Evolutionary conservation across 139 green algal genomes (phyloP).

Genomic region (Micromonas pusilla): DNA sequence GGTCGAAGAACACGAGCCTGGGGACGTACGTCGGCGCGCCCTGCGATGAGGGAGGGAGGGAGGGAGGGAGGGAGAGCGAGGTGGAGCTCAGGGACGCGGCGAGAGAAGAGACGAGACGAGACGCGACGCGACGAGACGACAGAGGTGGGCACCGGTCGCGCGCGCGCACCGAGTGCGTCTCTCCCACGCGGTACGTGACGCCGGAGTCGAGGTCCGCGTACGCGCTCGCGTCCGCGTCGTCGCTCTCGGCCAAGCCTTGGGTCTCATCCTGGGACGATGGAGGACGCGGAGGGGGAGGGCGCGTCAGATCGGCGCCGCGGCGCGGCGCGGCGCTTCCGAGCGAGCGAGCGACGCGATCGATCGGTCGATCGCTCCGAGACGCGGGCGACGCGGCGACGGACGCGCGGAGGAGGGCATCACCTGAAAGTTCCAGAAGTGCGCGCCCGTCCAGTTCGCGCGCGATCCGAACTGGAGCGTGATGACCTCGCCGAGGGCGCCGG

Average conservation of each 20-base stretch:
- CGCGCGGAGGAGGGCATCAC: constrained; percentile 27
- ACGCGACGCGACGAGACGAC: no score
- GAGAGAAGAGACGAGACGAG: no score
- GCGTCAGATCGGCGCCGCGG: no score
- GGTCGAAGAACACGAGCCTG: constrained; percentile 56
- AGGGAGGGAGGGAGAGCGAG: no score
- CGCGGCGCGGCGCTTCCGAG: no score
- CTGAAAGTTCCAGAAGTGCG: constrained; percentile 89
- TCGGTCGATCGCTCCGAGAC: background rate
- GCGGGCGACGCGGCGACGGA: background rate
- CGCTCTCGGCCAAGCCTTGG: background rate
- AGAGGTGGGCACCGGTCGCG: no score
- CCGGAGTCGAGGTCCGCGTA: constrained; percentile 36
- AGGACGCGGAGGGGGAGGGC: background rate
- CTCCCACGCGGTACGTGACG: constrained; percentile 42
- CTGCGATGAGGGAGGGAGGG: no score
- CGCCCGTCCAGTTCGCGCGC: constrained; percentile 68
- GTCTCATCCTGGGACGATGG: background rate
- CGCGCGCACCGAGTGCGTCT: no score
- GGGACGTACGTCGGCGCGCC: constrained; percentile 50
- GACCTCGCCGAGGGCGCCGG: constrained; percentile 45
- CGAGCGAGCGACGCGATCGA: background rate
- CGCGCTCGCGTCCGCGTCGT: background rate
- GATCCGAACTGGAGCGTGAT: constrained; percentile 71
- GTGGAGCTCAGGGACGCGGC: no score